A percentile compares a stretch with the other conserved stretches of the same genome.
Evolutionary conservation across 768 basidiomycete species (phyloP).

Genomic region (Daedaleopsis nitida): DNA sequence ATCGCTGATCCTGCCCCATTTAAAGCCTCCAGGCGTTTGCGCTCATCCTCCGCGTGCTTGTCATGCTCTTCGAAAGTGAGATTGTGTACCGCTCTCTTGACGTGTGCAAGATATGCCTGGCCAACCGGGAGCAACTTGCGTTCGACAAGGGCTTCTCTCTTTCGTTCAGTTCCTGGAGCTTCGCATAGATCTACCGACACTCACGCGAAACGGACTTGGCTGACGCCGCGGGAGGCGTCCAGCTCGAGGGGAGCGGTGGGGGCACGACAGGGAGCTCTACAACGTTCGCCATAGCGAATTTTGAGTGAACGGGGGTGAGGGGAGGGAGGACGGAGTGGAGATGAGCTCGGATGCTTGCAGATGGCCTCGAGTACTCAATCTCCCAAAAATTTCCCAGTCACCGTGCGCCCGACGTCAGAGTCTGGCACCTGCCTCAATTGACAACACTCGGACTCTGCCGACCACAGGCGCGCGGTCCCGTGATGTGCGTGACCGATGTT

Average conservation of each 20-base stretch:
- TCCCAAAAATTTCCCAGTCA: conserved; percentile 14
- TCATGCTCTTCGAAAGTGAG: conserved; percentile 87
- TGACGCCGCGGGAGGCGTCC: conserved; percentile 42
- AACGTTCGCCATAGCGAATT: conserved; percentile 27
- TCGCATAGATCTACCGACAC: conserved; percentile 11
- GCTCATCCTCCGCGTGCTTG: conserved; percentile 57
- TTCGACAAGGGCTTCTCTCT: conserved; percentile 39
- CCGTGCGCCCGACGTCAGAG: neutral
- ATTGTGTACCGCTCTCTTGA: conserved; percentile 71
- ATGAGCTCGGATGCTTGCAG: neutral
- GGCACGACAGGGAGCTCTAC: conserved; percentile 43
- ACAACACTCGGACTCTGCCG: neutral
- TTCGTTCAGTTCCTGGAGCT: conserved; percentile 10
- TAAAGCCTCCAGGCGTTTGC: conserved; percentile 50
- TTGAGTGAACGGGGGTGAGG: neutral
- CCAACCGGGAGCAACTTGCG: conserved; percentile 80
- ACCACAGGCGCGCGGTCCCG: neutral
- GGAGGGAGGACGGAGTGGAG: neutral
- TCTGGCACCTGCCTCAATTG: neutral
- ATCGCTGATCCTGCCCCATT: conserved; percentile 47
- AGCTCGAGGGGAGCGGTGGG: conserved; percentile 46
- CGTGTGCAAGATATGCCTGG: conserved; percentile 82
- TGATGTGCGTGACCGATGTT: conserved; percentile 6
- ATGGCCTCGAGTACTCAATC: neutral
- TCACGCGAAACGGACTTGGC: conserved; percentile 37